These are phyloP conservation scores for Saccharomyces mikatae DNA, from an alignment of 805 yeast genomes.

Conservation along the genomic window DNA sequence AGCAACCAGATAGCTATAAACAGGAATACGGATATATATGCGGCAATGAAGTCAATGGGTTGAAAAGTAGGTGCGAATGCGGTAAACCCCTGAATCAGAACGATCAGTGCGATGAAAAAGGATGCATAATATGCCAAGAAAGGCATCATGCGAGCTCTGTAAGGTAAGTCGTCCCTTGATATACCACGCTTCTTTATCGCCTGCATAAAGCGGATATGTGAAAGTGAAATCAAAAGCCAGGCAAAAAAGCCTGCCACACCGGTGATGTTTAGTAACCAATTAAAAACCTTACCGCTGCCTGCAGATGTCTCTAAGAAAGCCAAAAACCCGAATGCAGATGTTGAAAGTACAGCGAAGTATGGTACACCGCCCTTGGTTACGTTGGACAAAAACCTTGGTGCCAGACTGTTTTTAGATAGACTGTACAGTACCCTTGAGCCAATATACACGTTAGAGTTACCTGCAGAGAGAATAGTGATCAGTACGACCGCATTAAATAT, in stretches of 20 bases:
- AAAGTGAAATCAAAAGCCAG: slow-evolving; percentile 54
- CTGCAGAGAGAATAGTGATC: slow-evolving; percentile 58
- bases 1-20: slow-evolving; percentile 46
- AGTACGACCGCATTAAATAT: slow-evolving; percentile 62
- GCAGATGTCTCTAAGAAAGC: slow-evolving; percentile 47
- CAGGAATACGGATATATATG: slow-evolving; percentile 60
- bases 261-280: slow-evolving; percentile 61
- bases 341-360: slow-evolving; percentile 42
- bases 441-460: slow-evolving; percentile 62
- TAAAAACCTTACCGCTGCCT: slow-evolving; percentile 47
- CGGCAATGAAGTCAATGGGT: slow-evolving; percentile 51
- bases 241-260: slow-evolving; percentile 67
- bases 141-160: slow-evolving; percentile 60
- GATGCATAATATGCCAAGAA: slow-evolving; percentile 54
- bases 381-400: slow-evolving; percentile 42
- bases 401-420: slow-evolving; percentile 46
- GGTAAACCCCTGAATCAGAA: slow-evolving; percentile 60
- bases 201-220: slow-evolving; percentile 59
- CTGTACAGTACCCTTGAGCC: slow-evolving; percentile 58
- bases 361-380: slow-evolving; percentile 55
- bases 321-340: slow-evolving; percentile 52
- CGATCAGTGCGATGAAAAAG: slow-evolving; percentile 43
- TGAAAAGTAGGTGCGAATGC: slow-evolving; percentile 44
- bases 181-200: slow-evolving; percentile 53
- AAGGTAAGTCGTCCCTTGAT: slow-evolving; percentile 57